Evolutionary conservation across 805 yeast genomes (phyloP).

Genomic region (Yarrowia sp.): DNA sequence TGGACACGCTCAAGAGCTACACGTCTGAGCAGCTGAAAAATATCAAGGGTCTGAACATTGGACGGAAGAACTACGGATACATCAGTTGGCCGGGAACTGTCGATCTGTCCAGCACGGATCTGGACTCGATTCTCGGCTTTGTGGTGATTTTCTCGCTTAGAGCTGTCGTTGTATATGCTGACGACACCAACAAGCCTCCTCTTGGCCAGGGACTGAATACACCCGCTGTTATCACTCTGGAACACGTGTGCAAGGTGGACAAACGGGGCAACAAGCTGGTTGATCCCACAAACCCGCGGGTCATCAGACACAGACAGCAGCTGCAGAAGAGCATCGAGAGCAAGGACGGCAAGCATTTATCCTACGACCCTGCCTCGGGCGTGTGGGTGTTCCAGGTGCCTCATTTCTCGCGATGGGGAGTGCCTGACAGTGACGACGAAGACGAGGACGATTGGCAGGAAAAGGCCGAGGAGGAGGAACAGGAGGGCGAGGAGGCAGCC

Average conservation of each 20-base stretch:
- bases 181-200: conserved; percentile 60
- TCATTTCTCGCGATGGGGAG: conserved; percentile 95
- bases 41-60: conserved; percentile 70
- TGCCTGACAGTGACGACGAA: conserved; percentile 55
- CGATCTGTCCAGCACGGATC: conserved; percentile 70
- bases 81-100: conserved; percentile 77
- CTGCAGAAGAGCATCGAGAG: conserved; percentile 57
- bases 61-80: conserved; percentile 74
- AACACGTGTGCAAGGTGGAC: conserved; percentile 76
- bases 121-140: conserved; percentile 69
- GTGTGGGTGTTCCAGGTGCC: conserved; percentile 82
- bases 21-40: conserved; percentile 64
- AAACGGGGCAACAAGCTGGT: conserved; percentile 63
- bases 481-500: neutral
- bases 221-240: conserved; percentile 73
- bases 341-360: conserved; percentile 78
- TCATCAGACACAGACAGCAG: conserved; percentile 55
- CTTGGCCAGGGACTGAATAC: conserved; percentile 80
- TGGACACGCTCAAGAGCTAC: conserved; percentile 64
- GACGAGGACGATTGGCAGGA: conserved; percentile 7
- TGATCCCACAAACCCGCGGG: conserved; percentile 71
- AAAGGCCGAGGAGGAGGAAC: neutral
- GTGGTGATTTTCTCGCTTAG: conserved; percentile 67
- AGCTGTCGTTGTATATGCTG: conserved; percentile 73
- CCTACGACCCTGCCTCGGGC: conserved; percentile 77